Base-by-base conservation (phyloP, 2,329 filamentous ascomycete species). In the Clonostachys sp. region DNA sequence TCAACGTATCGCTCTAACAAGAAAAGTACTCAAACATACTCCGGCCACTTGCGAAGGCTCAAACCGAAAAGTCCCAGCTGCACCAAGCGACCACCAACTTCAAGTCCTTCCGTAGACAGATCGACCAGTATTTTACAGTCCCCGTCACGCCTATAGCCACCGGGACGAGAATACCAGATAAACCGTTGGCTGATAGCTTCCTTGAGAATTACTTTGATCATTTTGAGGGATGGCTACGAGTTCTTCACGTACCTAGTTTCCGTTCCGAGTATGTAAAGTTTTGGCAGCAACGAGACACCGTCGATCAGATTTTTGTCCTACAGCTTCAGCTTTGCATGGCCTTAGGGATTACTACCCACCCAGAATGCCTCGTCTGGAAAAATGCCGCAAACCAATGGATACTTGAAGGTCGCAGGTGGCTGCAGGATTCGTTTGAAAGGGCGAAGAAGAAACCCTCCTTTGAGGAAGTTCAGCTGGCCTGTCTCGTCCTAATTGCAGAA, bases 231-330 rank as follows among this genome's bases (percentile, higher is more conserved):
- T 64, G 66, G 12, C 65, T 66, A 51, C 65, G 70, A 6, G 60
- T 75, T 16, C 44, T 75, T 45, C 62, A 74, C 53, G 50, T 70
- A 14, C 68, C 70, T 2, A 67, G 59, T 1, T 72, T 73, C 44
- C 53, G 63, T 20, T 57, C 56, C 30, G 60, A 70, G 13, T 71
- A 72, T 50, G 44, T 54, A 4, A 14, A 5, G 3, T 49, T 50
- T 14, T 53, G 49, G 36, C 16, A 48, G 9, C 51, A 53, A 8
- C 44, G 53, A 2, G 45, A 53, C 41, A 43, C 51, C 2, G 30
- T 54, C 3, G 57, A 61, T 16, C 47, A 51, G 33, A 53, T 48
- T 16, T 51, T 54, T 6, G n/a, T 52, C 20, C 40, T 55, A 12
- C 46, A 53, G 35, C 24, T 57, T 10, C 55, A 56, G 33, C 38